phyloP scores from a whole-genome alignment of 2,329 filamentous ascomycete genomes.

The Calonectria pteridis region DNA sequence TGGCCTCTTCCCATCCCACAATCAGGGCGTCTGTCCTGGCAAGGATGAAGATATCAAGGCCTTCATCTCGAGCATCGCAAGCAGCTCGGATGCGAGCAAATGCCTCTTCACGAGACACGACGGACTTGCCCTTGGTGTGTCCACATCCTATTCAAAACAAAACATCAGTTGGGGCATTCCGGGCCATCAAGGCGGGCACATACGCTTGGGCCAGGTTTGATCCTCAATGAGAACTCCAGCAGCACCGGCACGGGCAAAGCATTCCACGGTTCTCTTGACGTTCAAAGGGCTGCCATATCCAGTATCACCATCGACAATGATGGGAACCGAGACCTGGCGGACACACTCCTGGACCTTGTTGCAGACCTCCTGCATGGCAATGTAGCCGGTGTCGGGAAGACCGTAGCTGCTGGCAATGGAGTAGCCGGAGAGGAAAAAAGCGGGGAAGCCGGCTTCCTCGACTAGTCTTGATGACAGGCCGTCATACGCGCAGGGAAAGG shows the following conservation, averaged over 20 bases:
- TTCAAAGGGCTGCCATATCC: constrained; percentile 62
- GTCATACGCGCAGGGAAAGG: constrained; percentile 57
- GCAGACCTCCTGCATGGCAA: constrained; percentile 60
- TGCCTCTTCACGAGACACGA: constrained; percentile 59
- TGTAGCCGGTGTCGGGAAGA: constrained; percentile 62
- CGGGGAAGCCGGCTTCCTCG: constrained; percentile 60
- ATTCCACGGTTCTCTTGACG: constrained; percentile 56
- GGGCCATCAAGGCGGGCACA: constrained; percentile 16
- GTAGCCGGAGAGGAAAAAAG: constrained; percentile 60
- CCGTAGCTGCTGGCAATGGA: constrained; percentile 55
- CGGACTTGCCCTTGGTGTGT: constrained; percentile 60
- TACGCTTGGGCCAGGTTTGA: constrained; percentile 63
- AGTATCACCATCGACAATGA: constrained; percentile 62
- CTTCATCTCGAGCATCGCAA: constrained; percentile 57
- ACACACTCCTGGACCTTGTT: constrained; percentile 58
- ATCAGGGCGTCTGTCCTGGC: constrained; percentile 58
- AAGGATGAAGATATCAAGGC: constrained; percentile 59
- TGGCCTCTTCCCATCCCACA: constrained; percentile 58
- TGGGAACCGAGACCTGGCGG: constrained; percentile 53
- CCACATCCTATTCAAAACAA: constrained; percentile 38
- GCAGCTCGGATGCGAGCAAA: constrained; percentile 60
- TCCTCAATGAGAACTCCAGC: constrained; percentile 60
- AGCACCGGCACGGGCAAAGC: constrained; percentile 55
- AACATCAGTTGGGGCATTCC: not conserved
- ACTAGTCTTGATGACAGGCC: constrained; percentile 57